Percentiles rank a stretch among this genome's conserved stretches.
Evolutionary conservation across 768 basidiomycete genomes (phyloP).

Genomic region (Boletus rubescentipes): DNA sequence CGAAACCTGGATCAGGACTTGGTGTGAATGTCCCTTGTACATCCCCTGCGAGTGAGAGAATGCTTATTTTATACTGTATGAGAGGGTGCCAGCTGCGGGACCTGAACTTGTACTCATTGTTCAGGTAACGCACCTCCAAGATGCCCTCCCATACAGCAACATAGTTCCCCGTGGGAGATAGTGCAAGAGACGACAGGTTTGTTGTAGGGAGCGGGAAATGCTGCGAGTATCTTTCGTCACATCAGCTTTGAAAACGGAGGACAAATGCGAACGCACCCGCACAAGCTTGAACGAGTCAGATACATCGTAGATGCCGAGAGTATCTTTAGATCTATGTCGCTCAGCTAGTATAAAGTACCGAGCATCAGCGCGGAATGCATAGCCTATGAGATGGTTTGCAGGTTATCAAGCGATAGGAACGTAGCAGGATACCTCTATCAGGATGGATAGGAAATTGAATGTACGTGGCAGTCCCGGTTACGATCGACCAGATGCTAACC

Average conservation of each 20-base stretch:
- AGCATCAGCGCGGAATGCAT: conserved; percentile 75
- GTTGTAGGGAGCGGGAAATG: conserved; percentile 81
- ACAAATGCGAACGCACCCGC: conserved; percentile 43
- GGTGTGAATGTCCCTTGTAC: conserved; percentile 67
- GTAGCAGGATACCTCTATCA: conserved; percentile 56
- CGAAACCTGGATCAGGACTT: conserved; percentile 76
- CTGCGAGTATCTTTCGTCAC: conserved; percentile 40
- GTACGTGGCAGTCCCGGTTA: conserved; percentile 71
- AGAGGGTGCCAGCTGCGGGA: neutral
- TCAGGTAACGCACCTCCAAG: conserved; percentile 60
- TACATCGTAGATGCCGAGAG: conserved; percentile 80
- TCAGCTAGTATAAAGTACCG: conserved; percentile 86
- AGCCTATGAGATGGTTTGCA: conserved; percentile 45
- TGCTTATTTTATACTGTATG: conserved; percentile 69
- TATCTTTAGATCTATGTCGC: conserved; percentile 87
- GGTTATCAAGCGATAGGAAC: neutral
- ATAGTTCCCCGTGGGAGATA: conserved; percentile 76
- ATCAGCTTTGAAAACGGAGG: conserved; percentile 14
- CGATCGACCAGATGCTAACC: conserved; percentile 82
- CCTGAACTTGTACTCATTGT: neutral
- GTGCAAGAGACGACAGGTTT: conserved; percentile 64
- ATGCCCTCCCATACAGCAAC: conserved; percentile 83
- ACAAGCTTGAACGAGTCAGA: conserved; percentile 67
- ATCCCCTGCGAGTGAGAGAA: conserved; percentile 66
- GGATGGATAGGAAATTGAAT: conserved; percentile 85